Base-by-base conservation (phyloP, 208 protist genomes). In the Vickermania ingenoplastis region DNA sequence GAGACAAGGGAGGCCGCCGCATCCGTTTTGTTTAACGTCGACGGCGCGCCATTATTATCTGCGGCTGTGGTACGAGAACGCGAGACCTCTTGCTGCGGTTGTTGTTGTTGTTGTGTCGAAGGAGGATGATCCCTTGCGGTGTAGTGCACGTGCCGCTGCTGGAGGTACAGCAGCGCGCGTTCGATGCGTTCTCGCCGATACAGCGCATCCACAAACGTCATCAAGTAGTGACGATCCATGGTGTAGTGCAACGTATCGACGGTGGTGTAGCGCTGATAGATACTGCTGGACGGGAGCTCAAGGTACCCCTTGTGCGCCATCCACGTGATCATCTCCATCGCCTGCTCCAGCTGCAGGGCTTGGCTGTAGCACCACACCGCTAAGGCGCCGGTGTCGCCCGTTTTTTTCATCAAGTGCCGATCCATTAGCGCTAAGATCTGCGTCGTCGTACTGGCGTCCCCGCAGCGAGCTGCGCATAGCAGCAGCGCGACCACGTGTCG, bases 371-470 rank as follows among this genome's bases (percentile, higher is more conserved):
- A 86, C 75, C 82, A 94, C 53, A 92, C 74, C 21, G 85, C 65
- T 31, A 94, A 61, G 21, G 80, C 77, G 25, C 89, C 67, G 31
- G 91, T 67, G 60, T 94, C 83, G 2, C 77, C 79, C 1, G 84
- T 91, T 41, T 85, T 83, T 3, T 72, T 57, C 51, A 94, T 68
- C 29, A 71, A 70, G 57, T 94, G 88, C 2, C 88, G 77, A 63
- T 94, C 88, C 81, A 94, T 90, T 58, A 94, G 64, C 1, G 84
- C 84, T 25, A 92, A 61, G 30, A 81, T 77, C 59, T 86, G 73
- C 53, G 70, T 74, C 1, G 81, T 79, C 11, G 84, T 89, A 7
- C 53, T 67, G 2, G 77, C 72, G 57, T 94, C 83, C 1, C 78
- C 81, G 68, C 73, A 72, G 70, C 89, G 86, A 23, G 88, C 88